Percentiles rank a stretch among this genome's conserved stretches.
Conservation (phyloP, 495 filamentous ascomycete genomes). For the Hyaloscypha finlandica region DNA sequence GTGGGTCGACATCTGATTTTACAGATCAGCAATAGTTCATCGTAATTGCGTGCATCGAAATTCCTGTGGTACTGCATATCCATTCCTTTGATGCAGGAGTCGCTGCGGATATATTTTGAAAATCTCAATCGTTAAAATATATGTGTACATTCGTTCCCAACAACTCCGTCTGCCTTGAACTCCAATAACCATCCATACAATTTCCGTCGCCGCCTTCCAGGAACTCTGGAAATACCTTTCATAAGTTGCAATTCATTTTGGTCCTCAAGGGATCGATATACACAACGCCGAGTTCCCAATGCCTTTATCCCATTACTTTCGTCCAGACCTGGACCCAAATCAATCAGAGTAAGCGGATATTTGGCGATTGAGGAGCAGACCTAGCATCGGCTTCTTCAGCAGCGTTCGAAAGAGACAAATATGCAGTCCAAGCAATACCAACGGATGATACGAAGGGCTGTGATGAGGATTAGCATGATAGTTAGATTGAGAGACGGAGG, state of each 20-base stretch:
- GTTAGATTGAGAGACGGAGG: not conserved
- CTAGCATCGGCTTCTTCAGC: constrained; percentile 59
- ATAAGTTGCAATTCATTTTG: constrained; percentile 4
- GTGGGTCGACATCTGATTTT: not conserved
- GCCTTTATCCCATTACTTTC: constrained; percentile 13
- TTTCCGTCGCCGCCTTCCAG: not conserved
- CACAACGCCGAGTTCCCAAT: constrained; percentile 23
- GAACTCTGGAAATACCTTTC: not conserved
- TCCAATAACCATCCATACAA: not conserved
- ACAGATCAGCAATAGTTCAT: not conserved
- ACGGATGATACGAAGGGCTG: constrained; percentile 96
- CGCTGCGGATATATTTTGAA: not conserved
- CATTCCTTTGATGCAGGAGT: not conserved
- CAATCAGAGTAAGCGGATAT: constrained; percentile 35
- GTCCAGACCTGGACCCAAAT: constrained; percentile 22
- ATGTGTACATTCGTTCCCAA: not conserved
- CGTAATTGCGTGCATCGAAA: not conserved
- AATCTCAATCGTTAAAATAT: not conserved
- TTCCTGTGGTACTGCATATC: not conserved
- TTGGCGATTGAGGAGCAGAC: constrained; percentile 36
- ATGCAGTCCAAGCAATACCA: constrained; percentile 99
- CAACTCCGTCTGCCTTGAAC: not conserved
- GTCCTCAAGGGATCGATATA: not conserved
- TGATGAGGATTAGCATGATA: constrained; percentile 14
- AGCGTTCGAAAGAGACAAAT: constrained; percentile 91